A percentile compares a stretch with the other conserved stretches of the same genome.
These are phyloP conservation scores for Yamadazyma friedrichii DNA, from an alignment of 1,139 yeast genomes.

Conservation along the genomic window DNA sequence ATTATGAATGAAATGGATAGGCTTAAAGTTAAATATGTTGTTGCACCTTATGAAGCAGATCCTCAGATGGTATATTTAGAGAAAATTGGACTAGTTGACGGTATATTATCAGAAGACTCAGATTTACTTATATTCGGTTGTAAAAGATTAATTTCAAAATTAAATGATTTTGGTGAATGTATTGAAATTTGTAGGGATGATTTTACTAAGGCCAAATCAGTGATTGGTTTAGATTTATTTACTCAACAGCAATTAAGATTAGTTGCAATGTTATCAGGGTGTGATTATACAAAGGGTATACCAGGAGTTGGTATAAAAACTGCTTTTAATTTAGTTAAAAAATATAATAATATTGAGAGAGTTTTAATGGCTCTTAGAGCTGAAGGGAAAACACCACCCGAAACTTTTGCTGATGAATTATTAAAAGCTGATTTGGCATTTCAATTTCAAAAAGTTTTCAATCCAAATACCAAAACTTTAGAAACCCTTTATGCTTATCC, in stretches of 20 bases:
- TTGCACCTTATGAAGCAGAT: constrained; percentile 98
- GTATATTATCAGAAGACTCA: constrained; percentile 90
- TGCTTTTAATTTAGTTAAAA: constrained; percentile 63
- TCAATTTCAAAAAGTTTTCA: constrained; percentile 80
- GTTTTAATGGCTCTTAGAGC: constrained; percentile 57
- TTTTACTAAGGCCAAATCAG: constrained; percentile 44
- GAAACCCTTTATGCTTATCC: constrained; percentile 63
- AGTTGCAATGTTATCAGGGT: constrained; percentile 88
- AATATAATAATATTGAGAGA: constrained; percentile 50
- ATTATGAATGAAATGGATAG: constrained; percentile 69
- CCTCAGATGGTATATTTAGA: constrained; percentile 94
- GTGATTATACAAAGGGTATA: constrained; percentile 91
- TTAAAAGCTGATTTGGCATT: constrained; percentile 76
- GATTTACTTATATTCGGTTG: constrained; percentile 92
- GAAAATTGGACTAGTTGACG: constrained; percentile 70
- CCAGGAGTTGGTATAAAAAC: constrained; percentile 78
- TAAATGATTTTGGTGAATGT: constrained; percentile 75
- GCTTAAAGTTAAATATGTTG: constrained; percentile 67
- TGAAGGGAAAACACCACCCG: constrained; percentile 65
- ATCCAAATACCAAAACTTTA: constrained; percentile 52
- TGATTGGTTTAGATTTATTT: constrained; percentile 47
- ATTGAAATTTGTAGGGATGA: constrained; percentile 61
- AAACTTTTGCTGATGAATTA: constrained; percentile 58
- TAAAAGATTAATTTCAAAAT: constrained; percentile 68
- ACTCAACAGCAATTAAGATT: constrained; percentile 61